These are phyloP conservation scores for Colletotrichum sp. DNA, from an alignment of 2,329 filamentous ascomycete species.

Conservation along the genomic window DNA sequence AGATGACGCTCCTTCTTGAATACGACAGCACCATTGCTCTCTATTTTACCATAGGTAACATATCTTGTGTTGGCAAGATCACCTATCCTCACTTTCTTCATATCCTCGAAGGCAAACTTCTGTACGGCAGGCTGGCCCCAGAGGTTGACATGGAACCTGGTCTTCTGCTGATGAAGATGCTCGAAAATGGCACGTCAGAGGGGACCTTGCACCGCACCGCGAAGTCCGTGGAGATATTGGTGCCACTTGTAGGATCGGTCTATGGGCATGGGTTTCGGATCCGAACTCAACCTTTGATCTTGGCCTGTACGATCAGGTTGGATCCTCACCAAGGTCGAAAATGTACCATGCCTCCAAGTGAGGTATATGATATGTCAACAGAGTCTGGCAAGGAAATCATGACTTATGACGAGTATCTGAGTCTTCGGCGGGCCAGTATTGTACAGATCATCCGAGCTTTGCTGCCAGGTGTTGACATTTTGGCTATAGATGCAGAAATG, in stretches of 20 bases:
- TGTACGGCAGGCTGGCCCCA: not conserved
- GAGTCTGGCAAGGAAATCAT: not conserved
- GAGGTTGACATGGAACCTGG: not conserved
- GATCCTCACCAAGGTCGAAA: not conserved
- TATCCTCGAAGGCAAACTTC: not conserved
- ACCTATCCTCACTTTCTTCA: not conserved
- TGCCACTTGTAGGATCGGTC: not conserved
- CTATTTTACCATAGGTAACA: not conserved
- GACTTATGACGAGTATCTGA: not conserved
- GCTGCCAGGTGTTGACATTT: not conserved
- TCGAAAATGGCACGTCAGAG: not conserved
- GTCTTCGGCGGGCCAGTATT: not conserved
- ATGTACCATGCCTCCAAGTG: not conserved
- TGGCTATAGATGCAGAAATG: not conserved
- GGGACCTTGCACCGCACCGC: not conserved
- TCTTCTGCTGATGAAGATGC: not conserved
- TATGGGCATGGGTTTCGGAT: too few relatives aligned
- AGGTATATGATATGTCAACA: not conserved
- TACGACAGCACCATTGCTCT: not conserved
- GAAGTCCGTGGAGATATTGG: not conserved
- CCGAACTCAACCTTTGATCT: not conserved
- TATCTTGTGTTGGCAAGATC: not conserved
- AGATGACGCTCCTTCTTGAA: not conserved
- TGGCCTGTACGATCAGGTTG: not conserved
- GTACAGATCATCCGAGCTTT: not conserved